These are phyloP conservation scores for Candida odintsovae DNA, from an alignment of 805 yeast species.

Conservation along the genomic window DNA sequence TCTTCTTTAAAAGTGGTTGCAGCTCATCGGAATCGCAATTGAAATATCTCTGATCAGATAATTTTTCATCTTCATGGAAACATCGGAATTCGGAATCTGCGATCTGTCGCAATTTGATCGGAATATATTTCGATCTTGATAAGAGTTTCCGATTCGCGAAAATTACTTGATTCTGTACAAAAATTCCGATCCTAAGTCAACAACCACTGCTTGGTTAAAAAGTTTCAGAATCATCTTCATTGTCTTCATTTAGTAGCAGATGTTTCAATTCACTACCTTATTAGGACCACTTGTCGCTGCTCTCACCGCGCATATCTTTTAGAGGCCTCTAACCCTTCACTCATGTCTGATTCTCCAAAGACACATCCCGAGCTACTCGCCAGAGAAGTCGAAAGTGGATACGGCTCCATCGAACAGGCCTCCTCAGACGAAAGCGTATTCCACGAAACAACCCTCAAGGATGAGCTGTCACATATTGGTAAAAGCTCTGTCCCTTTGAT, in stretches of 20 bases:
- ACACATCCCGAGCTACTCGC: neutral
- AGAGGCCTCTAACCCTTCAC: neutral
- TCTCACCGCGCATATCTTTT: neutral
- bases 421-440: neutral
- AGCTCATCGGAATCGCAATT: neutral
- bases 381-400: neutral
- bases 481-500: slow-evolving; percentile 52
- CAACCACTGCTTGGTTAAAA: no score
- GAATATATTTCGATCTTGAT: neutral
- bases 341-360: neutral
- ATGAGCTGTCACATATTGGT: slow-evolving; percentile 29
- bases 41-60: no score
- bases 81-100: neutral
- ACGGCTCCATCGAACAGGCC: slow-evolving; percentile 1
- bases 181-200: neutral
- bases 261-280: neutral
- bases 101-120: neutral
- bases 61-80: no score
- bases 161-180: neutral
- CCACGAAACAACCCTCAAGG: neutral
- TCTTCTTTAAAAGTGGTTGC: neutral
- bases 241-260: neutral
- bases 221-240: neutral
- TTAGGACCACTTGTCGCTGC: neutral
- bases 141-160: neutral